phyloP scores from a whole-genome alignment of 371 early-diverging fungal species.

The Circinella minor region DNA sequence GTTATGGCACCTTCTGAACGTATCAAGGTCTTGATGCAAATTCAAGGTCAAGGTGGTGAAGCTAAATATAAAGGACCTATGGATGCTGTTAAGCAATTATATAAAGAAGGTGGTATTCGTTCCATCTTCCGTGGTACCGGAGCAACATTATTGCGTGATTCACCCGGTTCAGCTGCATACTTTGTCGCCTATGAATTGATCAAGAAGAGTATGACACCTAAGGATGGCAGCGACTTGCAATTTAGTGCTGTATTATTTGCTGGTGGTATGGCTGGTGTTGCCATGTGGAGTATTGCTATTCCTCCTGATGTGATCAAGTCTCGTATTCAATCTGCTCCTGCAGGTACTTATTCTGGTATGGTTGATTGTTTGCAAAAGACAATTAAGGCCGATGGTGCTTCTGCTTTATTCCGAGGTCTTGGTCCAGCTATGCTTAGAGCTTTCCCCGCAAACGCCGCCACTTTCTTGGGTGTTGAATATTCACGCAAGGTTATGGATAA shows the following conservation, averaged over 20 bases:
- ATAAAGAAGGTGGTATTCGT: conserved; percentile 80
- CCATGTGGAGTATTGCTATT: conserved; percentile 86
- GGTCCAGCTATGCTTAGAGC: conserved; percentile 96
- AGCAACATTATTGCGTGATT: conserved; percentile 93
- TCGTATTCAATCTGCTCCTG: conserved; percentile 93
- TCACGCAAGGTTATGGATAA: conserved; percentile 51
- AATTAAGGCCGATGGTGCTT: conserved; percentile 86
- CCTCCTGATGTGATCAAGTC: conserved; percentile 98
- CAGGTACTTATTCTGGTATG: conserved; percentile 89
- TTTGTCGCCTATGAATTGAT: conserved; percentile 94
- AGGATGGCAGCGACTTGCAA: conserved; percentile 73
- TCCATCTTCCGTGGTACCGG: conserved; percentile 93
- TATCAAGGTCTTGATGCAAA: conserved; percentile 94
- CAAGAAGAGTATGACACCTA: conserved; percentile 81
- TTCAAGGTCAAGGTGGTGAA: conserved; percentile 71
- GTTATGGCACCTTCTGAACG: conserved; percentile 95
- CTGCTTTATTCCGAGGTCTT: conserved; percentile 95
- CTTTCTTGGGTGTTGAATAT: conserved; percentile 58
- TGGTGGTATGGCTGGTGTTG: conserved; percentile 93
- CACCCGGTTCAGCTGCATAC: conserved; percentile 97
- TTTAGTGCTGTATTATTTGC: conserved; percentile 88
- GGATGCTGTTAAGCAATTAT: conserved; percentile 76
- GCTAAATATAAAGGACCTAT: conserved; percentile 89
- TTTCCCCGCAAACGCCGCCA: conserved; percentile 93
- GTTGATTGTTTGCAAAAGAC: conserved; percentile 81